phyloP scores from a whole-genome alignment of 2,329 filamentous ascomycete species.

The Arthroderma sp. region DNA sequence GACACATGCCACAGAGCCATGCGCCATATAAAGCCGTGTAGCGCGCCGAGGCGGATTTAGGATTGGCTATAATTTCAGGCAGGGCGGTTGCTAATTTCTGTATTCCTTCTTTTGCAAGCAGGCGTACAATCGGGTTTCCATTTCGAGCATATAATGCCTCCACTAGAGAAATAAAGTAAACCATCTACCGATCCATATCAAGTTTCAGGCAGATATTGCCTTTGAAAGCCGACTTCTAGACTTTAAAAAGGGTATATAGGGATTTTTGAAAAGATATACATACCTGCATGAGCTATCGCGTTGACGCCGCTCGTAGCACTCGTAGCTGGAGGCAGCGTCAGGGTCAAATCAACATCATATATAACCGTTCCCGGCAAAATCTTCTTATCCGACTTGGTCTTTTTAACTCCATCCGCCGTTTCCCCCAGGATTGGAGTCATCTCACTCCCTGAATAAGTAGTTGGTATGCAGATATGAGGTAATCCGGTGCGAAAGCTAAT shows the following conservation, averaged over 20 bases:
- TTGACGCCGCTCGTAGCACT: slow-evolving; percentile 50
- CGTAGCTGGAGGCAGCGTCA: slow-evolving; percentile 42
- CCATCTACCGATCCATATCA: too few relatives aligned
- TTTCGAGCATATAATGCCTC: slow-evolving; percentile 52
- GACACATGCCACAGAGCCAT: slow-evolving; percentile 50
- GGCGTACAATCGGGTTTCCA: slow-evolving; percentile 46
- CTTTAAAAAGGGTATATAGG: slow-evolving; percentile 48
- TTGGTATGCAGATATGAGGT: slow-evolving; percentile 48
- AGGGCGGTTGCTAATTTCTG: slow-evolving; percentile 41
- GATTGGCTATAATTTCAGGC: slow-evolving; percentile 38
- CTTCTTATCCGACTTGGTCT: slow-evolving; percentile 43
- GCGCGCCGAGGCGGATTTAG: slow-evolving; percentile 35
- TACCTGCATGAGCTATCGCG: slow-evolving; percentile 50
- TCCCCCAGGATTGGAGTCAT: slow-evolving; percentile 54
- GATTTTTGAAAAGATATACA: slow-evolving; percentile 40
- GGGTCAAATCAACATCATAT: slow-evolving; percentile 51
- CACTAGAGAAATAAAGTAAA: slow-evolving; percentile 24
- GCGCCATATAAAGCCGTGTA: slow-evolving; percentile 47
- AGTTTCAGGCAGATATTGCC: too few relatives aligned
- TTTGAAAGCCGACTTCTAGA: slow-evolving; percentile 41
- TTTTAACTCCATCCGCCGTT: slow-evolving; percentile 45
- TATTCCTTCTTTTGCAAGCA: slow-evolving; percentile 47
- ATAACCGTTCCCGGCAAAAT: slow-evolving; percentile 50
- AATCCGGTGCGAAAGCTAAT: slow-evolving; percentile 41
- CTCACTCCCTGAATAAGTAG: slow-evolving; percentile 49